Evolutionary conservation across 2,329 filamentous ascomycete species (phyloP).

Genomic region (Trichoderma sp.): DNA sequence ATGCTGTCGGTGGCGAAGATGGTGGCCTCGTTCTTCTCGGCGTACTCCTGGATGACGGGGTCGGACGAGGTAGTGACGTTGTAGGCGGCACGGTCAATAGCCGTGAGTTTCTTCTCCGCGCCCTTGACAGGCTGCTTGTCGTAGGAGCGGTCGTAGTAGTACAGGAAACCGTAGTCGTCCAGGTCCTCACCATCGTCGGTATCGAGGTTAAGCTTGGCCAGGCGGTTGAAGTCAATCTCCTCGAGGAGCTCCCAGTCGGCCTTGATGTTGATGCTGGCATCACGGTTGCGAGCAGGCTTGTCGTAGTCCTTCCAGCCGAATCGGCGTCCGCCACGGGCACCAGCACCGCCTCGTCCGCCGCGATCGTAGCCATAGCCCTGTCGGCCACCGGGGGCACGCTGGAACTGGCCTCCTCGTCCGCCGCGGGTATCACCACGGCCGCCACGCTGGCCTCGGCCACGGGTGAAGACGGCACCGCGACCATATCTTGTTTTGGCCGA

Average conservation of each 20-base stretch:
- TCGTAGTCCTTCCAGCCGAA: conserved; percentile 99
- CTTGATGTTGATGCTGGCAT: conserved; percentile 95
- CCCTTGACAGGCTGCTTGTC: conserved; percentile 93
- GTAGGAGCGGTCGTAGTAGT: conserved; percentile 95
- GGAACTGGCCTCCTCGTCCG: conserved; percentile 61
- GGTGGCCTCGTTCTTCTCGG: conserved; percentile 92
- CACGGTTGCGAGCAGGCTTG: conserved; percentile 94
- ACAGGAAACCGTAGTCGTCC: conserved; percentile 93
- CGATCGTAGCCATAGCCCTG: conserved; percentile 67
- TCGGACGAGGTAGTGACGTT: conserved; percentile 97
- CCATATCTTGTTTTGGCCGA: conserved; percentile 84
- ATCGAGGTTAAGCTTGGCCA: conserved; percentile 94
- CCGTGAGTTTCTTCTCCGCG: conserved; percentile 81
- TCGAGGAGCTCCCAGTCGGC: conserved; percentile 94
- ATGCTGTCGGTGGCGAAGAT: conserved; percentile 98
- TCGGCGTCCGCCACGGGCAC: conserved; percentile 75
- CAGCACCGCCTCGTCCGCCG: conserved; percentile 66
- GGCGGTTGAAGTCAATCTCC: conserved; percentile 97
- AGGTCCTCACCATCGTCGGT: conserved; percentile 93
- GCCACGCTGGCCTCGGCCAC: conserved; percentile 76
- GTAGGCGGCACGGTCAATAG: conserved; percentile 93
- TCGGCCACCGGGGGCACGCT: conserved; percentile 71
- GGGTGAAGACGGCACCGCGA: conserved; percentile 86
- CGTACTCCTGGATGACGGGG: conserved; percentile 93
- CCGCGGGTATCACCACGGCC: conserved; percentile 66